Percentiles rank a stretch among this genome's conserved stretches.
Conservation (phyloP, 306 rosid species). For the Malus asiatica region DNA sequence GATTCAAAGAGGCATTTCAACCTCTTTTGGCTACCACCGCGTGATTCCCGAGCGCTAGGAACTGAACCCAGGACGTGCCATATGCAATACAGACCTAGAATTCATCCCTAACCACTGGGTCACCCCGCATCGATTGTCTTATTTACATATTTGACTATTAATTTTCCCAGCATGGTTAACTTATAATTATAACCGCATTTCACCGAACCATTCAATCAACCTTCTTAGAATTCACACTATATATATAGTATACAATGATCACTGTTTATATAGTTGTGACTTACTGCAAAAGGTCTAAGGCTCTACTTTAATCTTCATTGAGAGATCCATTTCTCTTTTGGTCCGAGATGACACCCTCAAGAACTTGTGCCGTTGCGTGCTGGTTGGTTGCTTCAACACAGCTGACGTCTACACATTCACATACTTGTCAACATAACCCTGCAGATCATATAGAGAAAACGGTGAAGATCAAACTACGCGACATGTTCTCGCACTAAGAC, state of each 20-base stretch:
- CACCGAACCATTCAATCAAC: not conserved
- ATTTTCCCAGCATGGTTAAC: not conserved
- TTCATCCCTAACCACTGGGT: too few relatives aligned
- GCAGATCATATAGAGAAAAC: conserved; percentile 22
- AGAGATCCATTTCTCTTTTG: not conserved
- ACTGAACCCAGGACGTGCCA: too few relatives aligned
- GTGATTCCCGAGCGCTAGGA: too few relatives aligned
- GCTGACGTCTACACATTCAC: conserved; percentile 42
- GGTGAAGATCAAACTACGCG: not conserved
- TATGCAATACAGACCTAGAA: too few relatives aligned
- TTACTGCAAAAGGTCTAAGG: not conserved
- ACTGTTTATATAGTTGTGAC: not conserved
- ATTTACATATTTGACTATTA: not conserved
- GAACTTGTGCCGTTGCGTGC: not conserved
- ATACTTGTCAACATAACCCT: conserved; percentile 86
- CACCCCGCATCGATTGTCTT: too few relatives aligned
- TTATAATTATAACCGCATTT: not conserved
- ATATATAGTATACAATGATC: not conserved
- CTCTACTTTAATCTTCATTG: not conserved
- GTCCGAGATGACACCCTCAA: not conserved
- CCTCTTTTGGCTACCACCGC: too few relatives aligned
- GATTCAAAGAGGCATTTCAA: too few relatives aligned
- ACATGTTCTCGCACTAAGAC: not conserved
- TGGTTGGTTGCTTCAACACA: not conserved
- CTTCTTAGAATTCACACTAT: not conserved